Evolutionary conservation across 805 yeast genomes (phyloP).

Genomic region (Blastobotrys terrestris): DNA sequence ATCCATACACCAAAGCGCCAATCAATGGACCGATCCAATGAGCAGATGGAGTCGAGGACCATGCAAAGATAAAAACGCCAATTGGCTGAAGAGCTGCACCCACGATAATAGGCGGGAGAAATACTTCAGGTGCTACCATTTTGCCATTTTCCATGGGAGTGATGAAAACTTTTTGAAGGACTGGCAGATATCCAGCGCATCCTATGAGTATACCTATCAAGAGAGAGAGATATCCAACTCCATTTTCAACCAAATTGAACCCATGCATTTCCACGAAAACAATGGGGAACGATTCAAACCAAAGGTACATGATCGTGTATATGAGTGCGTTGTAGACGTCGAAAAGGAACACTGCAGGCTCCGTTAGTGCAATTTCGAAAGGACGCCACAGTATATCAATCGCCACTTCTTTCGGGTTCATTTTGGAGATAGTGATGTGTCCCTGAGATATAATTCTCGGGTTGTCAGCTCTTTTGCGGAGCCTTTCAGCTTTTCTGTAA

Average conservation of each 20-base stretch:
- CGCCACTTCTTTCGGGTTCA: slow-evolving; percentile 8
- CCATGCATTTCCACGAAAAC: slow-evolving; percentile 38
- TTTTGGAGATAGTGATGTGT: slow-evolving; percentile 21
- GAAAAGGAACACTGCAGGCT: slow-evolving; percentile 47
- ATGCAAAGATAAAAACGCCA: slow-evolving; percentile 43
- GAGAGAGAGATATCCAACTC: slow-evolving; percentile 41
- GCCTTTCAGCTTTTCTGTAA: slow-evolving; percentile 42
- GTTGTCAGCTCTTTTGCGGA: slow-evolving; percentile 44
- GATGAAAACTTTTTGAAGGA: slow-evolving; percentile 1
- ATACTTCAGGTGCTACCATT: slow-evolving; percentile 5
- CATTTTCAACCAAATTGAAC: slow-evolving; percentile 41
- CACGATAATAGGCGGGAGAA: slow-evolving; percentile 28
- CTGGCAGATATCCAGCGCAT: slow-evolving; percentile 4
- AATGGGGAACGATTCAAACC: slow-evolving; percentile 55
- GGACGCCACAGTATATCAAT: slow-evolving; percentile 31
- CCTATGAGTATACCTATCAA: slow-evolving; percentile 36
- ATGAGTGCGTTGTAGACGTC: slow-evolving; percentile 43
- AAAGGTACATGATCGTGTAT: slow-evolving; percentile 45
- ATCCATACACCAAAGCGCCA: slow-evolving; percentile 37
- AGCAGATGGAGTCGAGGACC: slow-evolving; percentile 37
- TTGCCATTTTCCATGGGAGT: slow-evolving; percentile 1
- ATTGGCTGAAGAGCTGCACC: slow-evolving; percentile 40
- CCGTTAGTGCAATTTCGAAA: slow-evolving; percentile 37
- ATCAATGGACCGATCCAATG: slow-evolving; percentile 48
- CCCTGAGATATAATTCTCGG: slow-evolving; percentile 39